These are phyloP conservation scores for Elaeis oleifera DNA, from an alignment of 202 grass and related monocot species.

Conservation along the genomic window DNA sequence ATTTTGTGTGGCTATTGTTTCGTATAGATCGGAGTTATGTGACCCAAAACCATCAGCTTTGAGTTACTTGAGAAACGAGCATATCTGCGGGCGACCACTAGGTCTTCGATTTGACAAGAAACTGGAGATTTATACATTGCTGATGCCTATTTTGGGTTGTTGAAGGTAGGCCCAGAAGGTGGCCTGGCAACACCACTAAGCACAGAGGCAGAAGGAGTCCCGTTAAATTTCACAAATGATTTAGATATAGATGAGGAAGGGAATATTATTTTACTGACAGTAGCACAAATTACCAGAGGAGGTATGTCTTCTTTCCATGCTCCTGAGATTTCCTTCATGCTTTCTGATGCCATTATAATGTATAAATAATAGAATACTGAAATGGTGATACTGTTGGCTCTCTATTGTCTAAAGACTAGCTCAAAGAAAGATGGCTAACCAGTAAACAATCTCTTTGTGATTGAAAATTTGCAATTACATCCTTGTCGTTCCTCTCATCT, in stretches of 20 bases:
- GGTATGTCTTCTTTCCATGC: conserved; percentile 28
- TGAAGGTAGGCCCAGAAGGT: conserved; percentile 80
- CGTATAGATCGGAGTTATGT: conserved; percentile 39
- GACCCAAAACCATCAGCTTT: conserved; percentile 52
- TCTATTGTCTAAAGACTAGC: too few species aligned
- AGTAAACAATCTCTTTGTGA: too few species aligned
- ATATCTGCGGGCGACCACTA: conserved; percentile 80
- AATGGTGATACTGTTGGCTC: too few species aligned
- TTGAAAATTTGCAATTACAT: too few species aligned
- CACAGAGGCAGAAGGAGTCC: conserved; percentile 72
- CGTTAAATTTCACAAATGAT: conserved; percentile 88
- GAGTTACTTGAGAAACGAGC: conserved; percentile 76
- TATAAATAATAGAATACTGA: too few species aligned
- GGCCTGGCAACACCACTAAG: conserved; percentile 62
- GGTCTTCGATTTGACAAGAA: conserved; percentile 65
- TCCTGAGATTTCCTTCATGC: too few species aligned
- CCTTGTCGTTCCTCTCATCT: too few species aligned
- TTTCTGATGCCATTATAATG: too few species aligned
- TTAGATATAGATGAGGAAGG: conserved; percentile 74
- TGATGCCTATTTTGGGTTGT: conserved; percentile 73
- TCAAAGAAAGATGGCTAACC: too few species aligned
- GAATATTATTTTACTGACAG: conserved; percentile 90
- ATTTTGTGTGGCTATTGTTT: not conserved
- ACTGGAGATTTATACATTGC: conserved; percentile 79
- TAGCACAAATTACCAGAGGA: conserved; percentile 75